These are phyloP conservation scores for Candida ortonii DNA, from an alignment of 805 yeast species.

Conservation along the genomic window DNA sequence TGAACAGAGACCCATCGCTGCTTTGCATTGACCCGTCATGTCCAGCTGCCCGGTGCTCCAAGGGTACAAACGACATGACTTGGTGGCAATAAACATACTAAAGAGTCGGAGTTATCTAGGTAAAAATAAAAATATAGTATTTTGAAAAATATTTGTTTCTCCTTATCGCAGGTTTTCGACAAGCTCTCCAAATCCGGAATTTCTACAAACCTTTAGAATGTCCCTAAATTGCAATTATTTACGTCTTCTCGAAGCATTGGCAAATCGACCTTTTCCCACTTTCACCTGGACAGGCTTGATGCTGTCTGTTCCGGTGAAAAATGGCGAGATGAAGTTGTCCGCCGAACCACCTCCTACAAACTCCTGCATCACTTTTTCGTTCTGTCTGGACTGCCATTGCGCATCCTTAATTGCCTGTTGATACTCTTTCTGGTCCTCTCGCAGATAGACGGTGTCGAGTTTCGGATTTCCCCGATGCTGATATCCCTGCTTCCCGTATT, in stretches of 20 bases:
- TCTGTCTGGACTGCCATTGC: constrained; percentile 80
- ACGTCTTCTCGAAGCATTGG: constrained; percentile 41
- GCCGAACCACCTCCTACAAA: constrained; percentile 97
- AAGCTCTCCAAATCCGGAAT: no score
- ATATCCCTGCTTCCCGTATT: constrained; percentile 74
- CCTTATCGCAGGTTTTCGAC: no score
- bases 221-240: constrained; percentile 1
- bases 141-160: neutral
- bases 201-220: constrained; percentile 1
- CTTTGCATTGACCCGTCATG: constrained; percentile 76
- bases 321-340: constrained; percentile 85
- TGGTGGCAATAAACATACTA: neutral
- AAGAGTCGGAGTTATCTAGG: neutral
- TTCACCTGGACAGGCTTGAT: constrained; percentile 58
- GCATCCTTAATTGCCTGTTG: constrained; percentile 83
- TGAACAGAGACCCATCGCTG: constrained; percentile 62
- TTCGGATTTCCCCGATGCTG: constrained; percentile 64
- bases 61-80: constrained; percentile 32
- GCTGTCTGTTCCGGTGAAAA: constrained; percentile 56
- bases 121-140: neutral
- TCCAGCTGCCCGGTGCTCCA: constrained; percentile 83
- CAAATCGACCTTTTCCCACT: constrained; percentile 83
- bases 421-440: constrained; percentile 96
- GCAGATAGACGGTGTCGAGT: constrained; percentile 54
- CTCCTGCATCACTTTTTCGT: constrained; percentile 79